Conservation (phyloP, 805 yeast genomes). For the Wickerhamiella kurtzmanii region DNA sequence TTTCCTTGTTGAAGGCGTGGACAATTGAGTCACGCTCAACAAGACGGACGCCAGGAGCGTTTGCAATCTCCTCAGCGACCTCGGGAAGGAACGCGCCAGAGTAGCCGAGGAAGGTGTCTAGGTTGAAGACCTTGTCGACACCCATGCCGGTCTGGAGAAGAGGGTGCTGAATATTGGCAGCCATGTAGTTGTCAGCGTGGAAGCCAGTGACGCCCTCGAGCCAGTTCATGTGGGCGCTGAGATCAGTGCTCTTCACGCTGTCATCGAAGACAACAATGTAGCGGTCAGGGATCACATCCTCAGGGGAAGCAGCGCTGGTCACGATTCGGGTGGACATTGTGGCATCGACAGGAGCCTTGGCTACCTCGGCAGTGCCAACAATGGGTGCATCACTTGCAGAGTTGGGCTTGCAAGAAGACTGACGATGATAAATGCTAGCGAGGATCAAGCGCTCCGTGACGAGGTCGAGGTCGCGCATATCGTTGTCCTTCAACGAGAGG, state of each 20-base stretch:
- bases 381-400: too few relatives aligned
- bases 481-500: too few relatives aligned
- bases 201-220: conserved; percentile 30
- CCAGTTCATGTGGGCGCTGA: conserved; percentile 55
- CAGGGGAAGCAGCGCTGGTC: conserved; percentile 5
- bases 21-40: conserved; percentile 52
- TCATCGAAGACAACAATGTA: conserved; percentile 80
- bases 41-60: conserved; percentile 40
- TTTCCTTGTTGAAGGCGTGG: conserved; percentile 32
- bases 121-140: conserved; percentile 31
- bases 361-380: not conserved
- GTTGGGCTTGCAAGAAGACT: too few relatives aligned
- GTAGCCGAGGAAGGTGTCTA: conserved; percentile 56
- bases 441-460: too few relatives aligned
- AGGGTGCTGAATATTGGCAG: conserved; percentile 30
- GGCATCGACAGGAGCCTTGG: not conserved
- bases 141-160: conserved; percentile 16
- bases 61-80: conserved; percentile 59
- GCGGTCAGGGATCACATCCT: conserved; percentile 21
- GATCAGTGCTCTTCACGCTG: conserved; percentile 38
- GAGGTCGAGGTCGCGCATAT: too few relatives aligned
- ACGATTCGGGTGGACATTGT: too few relatives aligned
- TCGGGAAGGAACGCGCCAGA: conserved; percentile 70
- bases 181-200: conserved; percentile 17
- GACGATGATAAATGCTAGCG: too few relatives aligned